phyloP scores from a whole-genome alignment of 2,329 filamentous ascomycete species.

The Aulographum hederae region DNA sequence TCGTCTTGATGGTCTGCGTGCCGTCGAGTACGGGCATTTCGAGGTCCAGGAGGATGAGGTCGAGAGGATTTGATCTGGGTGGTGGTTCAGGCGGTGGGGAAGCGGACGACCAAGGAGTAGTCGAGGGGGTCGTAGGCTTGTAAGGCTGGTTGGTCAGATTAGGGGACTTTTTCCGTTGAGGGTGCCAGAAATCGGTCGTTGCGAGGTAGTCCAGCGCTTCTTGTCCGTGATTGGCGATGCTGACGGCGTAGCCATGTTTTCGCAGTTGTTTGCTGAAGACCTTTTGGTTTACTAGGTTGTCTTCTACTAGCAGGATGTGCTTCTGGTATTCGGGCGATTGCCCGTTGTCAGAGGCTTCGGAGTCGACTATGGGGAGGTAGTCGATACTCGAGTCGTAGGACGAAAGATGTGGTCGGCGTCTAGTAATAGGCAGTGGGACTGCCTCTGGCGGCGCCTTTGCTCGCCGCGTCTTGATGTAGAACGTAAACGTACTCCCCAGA shows the following conservation, averaged over 20 bases:
- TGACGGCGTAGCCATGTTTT: constrained; percentile 12
- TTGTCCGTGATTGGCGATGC: constrained; percentile 16
- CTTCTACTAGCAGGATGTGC: constrained; percentile 12
- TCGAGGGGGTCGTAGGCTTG: neutral
- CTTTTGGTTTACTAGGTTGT: constrained; percentile 19
- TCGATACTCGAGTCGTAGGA: no score
- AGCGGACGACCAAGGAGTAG: neutral
- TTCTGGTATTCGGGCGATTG: no score
- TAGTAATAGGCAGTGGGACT: no score
- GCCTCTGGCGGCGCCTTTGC: no score
- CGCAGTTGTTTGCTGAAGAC: constrained; percentile 15
- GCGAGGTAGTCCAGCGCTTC: constrained; percentile 9
- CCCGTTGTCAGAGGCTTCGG: neutral
- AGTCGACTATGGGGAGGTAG: neutral
- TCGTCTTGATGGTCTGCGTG: constrained; percentile 3
- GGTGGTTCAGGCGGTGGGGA: neutral
- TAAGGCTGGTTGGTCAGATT: constrained; percentile 9
- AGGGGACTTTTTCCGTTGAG: neutral
- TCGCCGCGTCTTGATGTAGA: no score
- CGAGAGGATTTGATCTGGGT: no score
- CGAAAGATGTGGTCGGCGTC: no score
- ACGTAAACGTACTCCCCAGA: no score
- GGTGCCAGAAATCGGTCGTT: constrained; percentile 3
- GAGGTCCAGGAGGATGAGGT: neutral
- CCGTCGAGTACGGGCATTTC: neutral